Conservation (phyloP, 176 grass and related monocot genomes). For the Carex myosuroides region DNA sequence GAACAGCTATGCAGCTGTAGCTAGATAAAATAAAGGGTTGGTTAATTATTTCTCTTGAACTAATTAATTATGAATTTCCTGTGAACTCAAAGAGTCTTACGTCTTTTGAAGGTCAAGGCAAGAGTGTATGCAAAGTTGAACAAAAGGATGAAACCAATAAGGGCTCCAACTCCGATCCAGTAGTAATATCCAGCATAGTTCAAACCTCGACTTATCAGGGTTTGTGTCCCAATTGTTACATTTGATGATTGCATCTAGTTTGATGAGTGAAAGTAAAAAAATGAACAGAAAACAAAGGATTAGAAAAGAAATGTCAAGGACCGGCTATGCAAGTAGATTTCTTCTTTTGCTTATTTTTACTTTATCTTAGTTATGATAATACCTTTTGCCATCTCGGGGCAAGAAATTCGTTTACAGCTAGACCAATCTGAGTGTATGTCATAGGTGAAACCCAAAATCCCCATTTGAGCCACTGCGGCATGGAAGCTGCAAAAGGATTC, state of each 20-base stretch:
- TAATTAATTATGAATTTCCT: neutral
- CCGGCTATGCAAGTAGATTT: neutral
- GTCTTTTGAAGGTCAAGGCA: slow-evolving; percentile 51
- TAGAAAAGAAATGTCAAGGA: neutral
- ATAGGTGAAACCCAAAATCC: slow-evolving; percentile 84
- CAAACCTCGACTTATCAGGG: slow-evolving; percentile 48
- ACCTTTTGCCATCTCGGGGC: slow-evolving; percentile 86
- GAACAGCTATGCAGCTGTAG: neutral
- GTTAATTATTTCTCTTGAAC: slow-evolving; percentile 1
- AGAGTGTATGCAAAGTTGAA: slow-evolving; percentile 53
- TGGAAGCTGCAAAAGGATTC: slow-evolving; percentile 31
- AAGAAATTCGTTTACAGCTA: slow-evolving; percentile 76
- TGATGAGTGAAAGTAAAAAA: neutral
- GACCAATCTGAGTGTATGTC: slow-evolving; percentile 61
- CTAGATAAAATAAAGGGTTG: neutral
- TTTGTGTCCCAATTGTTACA: slow-evolving; percentile 41
- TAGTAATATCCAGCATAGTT: slow-evolving; percentile 61
- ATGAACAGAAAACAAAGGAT: neutral
- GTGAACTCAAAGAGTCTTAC: slow-evolving; percentile 18
- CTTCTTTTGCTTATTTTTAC: neutral
- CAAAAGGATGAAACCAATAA: slow-evolving; percentile 47
- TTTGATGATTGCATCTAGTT: slow-evolving; percentile 31
- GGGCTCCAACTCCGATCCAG: slow-evolving; percentile 70
- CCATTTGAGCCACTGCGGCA: slow-evolving; percentile 84
- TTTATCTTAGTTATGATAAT: slow-evolving; percentile 2